These are phyloP conservation scores for Alternaria sp. DNA, from an alignment of 2,329 filamentous ascomycete genomes.

Conservation along the genomic window DNA sequence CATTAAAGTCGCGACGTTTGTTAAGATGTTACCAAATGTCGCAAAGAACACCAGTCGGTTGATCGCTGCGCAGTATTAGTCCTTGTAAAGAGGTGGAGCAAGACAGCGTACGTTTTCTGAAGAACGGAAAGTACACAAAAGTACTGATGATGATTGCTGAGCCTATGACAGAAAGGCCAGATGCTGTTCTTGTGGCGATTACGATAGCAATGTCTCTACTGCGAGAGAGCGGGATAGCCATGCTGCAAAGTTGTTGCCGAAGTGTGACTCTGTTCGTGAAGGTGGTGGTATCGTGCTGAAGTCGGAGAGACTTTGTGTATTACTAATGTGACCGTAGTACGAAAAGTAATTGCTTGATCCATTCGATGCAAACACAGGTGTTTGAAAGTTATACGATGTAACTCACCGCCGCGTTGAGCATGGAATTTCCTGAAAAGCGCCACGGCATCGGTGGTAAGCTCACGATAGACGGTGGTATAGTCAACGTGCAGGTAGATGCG, in stretches of 20 bases:
- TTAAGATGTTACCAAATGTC: conserved; percentile 80
- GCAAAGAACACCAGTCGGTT: conserved; percentile 86
- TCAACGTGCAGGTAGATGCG: neutral
- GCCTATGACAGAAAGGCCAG: conserved; percentile 74
- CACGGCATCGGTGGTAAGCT: neutral
- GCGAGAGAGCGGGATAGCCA: conserved; percentile 23
- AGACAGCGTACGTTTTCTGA: conserved; percentile 67
- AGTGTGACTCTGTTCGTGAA: neutral
- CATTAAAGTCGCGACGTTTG: conserved; percentile 79
- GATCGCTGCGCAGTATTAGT: conserved; percentile 60
- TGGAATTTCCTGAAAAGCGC: neutral
- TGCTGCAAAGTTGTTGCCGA: conserved; percentile 2
- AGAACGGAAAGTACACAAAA: conserved; percentile 71
- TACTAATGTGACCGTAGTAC: neutral
- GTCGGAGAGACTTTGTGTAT: neutral
- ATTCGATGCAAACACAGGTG: neutral
- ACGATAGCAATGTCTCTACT: conserved; percentile 58
- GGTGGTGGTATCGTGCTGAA: neutral
- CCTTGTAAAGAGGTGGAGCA: neutral
- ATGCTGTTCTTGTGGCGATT: conserved; percentile 72
- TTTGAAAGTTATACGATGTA: neutral
- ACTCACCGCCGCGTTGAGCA: neutral
- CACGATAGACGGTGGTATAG: neutral
- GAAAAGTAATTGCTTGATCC: neutral
- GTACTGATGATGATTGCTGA: conserved; percentile 76